These are phyloP conservation scores for Populus hybrid DNA, from an alignment of 441 rosid genomes.

Conservation along the genomic window DNA sequence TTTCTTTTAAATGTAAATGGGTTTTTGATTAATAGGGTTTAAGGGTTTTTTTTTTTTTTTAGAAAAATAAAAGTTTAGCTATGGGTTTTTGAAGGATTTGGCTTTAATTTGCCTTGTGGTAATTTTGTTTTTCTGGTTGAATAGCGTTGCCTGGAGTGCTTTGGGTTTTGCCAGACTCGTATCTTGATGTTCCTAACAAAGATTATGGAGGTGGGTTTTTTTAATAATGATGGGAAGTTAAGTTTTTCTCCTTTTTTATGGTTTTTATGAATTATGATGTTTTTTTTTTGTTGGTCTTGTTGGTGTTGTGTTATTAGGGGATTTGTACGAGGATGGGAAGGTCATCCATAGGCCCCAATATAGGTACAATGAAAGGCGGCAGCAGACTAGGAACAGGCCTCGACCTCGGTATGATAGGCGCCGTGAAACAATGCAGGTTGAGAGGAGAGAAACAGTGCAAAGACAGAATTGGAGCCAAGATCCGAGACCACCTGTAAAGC, in stretches of 20 bases:
- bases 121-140: conserved; percentile 22
- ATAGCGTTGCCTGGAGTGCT: conserved; percentile 83
- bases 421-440: conserved; percentile 69
- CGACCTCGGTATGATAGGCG: conserved; percentile 75
- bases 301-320: conserved; percentile 48
- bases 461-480: conserved; percentile 31
- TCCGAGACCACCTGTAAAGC: conserved; percentile 15
- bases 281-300: background rate
- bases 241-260: background rate
- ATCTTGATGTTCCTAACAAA: conserved; percentile 91
- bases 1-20: background rate
- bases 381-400: conserved; percentile 47
- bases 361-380: conserved; percentile 56
- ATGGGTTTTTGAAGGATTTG: conserved; percentile 8
- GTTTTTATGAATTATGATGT: background rate
- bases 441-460: conserved; percentile 53
- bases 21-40: conserved; percentile 1
- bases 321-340: conserved; percentile 78
- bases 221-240: background rate
- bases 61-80: no score
- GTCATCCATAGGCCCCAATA: conserved; percentile 86
- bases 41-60: background rate
- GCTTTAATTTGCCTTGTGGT: background rate
- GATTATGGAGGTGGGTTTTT: conserved; percentile 82
- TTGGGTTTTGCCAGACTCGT: conserved; percentile 96